Evolutionary conservation across 2,329 filamentous ascomycete species (phyloP), one percentile per base, ranked within the genome.

Genomic region (Achaetomium macrosporum): DNA sequence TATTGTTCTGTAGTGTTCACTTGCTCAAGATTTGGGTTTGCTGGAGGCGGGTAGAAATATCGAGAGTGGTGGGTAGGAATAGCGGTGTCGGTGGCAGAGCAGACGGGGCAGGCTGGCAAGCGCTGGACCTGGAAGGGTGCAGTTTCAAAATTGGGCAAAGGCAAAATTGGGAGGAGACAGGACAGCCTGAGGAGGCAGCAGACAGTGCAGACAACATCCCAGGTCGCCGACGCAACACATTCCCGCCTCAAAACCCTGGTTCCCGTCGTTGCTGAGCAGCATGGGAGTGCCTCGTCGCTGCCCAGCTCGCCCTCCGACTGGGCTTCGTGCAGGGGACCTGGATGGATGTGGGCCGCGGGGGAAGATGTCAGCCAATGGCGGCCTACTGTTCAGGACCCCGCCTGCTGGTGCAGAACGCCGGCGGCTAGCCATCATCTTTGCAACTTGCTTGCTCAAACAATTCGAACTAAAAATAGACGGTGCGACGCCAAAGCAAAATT

Each of bases 371-470:
- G 42, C 58, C 59, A 61, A 60, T 60, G 47, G 25, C 20, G 45
- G 20, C 36, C 37, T 15, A 25, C 25, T 16, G 15, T 35, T 31
- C 29, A 15, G 36, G 33, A 29, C 51, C 47, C 55, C 48, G 45
- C 51, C n/a, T 7, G 33, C 47, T 52, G 30, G 51, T 44, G 50
- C 54, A 52, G 47, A 51, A 47, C 7, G 47, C 51, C 54, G 58
- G 59, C 60, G 60, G 60, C 59, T 62, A 62, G 53, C 57, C 48
- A 51, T 44, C 48, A 51, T 44, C 57, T 55, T 58, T 51, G 54
- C 52, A 51, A 55, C 53, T 42, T 58, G 60, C 55, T 58, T 60
- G 60, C 59, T 60, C 60, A 60, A 59, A 63, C 57, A 51, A 57
- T 55, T 52, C 57, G 54, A 40, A 33, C 59, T 61, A 63, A 56